Base-by-base conservation (phyloP, 2,329 filamentous ascomycete species). In the Verticillium zaregamsianum region DNA sequence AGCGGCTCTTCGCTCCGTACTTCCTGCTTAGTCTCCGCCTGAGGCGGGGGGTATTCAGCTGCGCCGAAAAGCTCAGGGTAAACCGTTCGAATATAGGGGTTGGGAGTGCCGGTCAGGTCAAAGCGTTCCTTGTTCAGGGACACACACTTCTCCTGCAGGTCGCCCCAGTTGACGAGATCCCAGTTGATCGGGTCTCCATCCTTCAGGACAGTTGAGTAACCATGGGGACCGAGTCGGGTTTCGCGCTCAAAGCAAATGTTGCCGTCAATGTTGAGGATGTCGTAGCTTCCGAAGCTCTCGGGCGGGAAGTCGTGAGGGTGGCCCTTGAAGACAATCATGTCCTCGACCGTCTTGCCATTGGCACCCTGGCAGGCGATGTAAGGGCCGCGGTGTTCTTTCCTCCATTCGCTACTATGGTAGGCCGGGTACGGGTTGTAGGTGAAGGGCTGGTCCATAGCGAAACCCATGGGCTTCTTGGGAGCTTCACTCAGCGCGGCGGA, bases 351-450 rank as follows among this genome's bases (percentile, higher is more conserved):
- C 62, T 82, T 77, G 54, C 88, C 88, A 5, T 83, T 76, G 1
- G 89, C 86, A 1, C 90, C 90, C 58, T 84, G 77, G 71, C 91
- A 93, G 2, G 87, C 74, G 6, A 86, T 80, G 68, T 89, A 86
- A 60, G 81, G 72, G 17, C 87, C 89, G 57, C 82, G 79, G 65
- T 83, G 83, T 33, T 76, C 72, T 57, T 77, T 74, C 67, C 79
- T 82, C 88, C 88, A 93, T 15, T 78, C 73, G 3, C 78, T 75
- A 58, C 81, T 83, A 68, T 90, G 89, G 75, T 92, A 91, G 17
- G 84, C 77, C 0, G 90, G 90, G 65, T 92, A 93, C 0, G 90
- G 90, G 62, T 88, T 82, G 73, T 91, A 92, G 23, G 82, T 78
- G 60, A 84, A 78, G 1, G 86, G 82, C 58, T 79, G 74, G 54